Base-by-base conservation (phyloP, 352 stramenopile genomes). In the Saprolegnia diclina region DNA sequence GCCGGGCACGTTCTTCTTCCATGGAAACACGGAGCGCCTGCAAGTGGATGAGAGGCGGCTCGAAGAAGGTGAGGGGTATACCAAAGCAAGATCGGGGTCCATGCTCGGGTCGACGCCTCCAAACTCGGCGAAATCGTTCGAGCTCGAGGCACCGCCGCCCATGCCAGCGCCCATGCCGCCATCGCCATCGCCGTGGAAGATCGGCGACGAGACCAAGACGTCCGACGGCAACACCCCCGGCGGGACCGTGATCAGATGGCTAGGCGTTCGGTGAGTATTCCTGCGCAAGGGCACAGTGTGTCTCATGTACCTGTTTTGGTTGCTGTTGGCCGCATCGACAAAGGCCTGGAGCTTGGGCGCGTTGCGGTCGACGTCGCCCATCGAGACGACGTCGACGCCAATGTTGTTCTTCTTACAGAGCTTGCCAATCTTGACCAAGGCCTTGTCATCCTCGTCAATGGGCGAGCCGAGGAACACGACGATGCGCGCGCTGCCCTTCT, bases 371-470 rank as follows among this genome's bases (percentile, higher is more conserved):
- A 97, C 72, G 65, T 99, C 97, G 26, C 97, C 97, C 87, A 99
- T 95, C 70, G 82, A 97, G 24, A 99, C 90, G 14, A 99, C 90
- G 72, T 99, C 97, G 70, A 99, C 97, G 14, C 94, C 94, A 57
- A 99, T 92, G 77, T 99, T 99, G 82, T 99, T 99, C 84, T 99
- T 99, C 82, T 99, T 99, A 50, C 99, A 84, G 53, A 98, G 82
- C 71, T 98, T 98, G 74, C 94, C 97, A 59, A 98, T 96, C 79
- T 98, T 98, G n/a, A 83, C 86, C 55, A 97, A 76, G 61, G 80
- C 77, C 71, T 95, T 93, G 65, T 96, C 88, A 72, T 97, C 90
- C 56, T 96, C 91, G 14, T 82, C 81, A 62, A 98, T 90, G 26
- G 94, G 94, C 19, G 89, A 97, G 45, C 95, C 97, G 32, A 99